Conservation (phyloP, 108 stramenopile species). For the Nitzschia sp. region DNA sequence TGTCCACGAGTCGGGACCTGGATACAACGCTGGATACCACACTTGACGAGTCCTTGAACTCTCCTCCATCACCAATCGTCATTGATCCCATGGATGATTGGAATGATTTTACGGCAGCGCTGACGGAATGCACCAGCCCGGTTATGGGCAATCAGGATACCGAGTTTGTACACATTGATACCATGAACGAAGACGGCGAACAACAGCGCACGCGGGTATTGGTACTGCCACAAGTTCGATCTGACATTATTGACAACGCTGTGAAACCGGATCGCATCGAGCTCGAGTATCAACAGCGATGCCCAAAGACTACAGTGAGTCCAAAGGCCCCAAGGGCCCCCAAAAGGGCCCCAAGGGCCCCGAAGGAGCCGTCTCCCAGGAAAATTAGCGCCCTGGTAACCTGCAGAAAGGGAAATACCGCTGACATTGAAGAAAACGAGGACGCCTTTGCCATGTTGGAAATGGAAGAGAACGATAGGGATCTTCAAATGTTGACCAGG, state of each 20-base stretch:
- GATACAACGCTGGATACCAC: neutral
- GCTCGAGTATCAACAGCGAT: too few relatives aligned
- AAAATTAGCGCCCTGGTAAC: neutral
- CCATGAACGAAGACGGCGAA: too few relatives aligned
- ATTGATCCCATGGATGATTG: neutral
- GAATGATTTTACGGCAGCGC: neutral
- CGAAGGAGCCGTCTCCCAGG: neutral
- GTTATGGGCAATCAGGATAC: too few relatives aligned
- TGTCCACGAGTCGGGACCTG: neutral
- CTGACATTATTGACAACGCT: too few relatives aligned
- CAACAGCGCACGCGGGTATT: too few relatives aligned
- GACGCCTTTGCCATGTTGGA: slow-evolving; percentile 1
- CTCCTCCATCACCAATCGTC: neutral
- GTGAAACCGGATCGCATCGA: too few relatives aligned
- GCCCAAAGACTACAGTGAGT: too few relatives aligned
- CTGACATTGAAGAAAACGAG: neutral
- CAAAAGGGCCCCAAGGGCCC: neutral
- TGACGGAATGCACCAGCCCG: too few relatives aligned
- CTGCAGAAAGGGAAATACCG: neutral
- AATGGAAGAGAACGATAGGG: neutral
- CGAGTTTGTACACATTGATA: too few relatives aligned
- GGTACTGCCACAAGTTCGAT: too few relatives aligned
- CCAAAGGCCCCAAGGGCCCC: neutral
- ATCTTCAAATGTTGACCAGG: neutral
- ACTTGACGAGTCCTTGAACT: neutral